phyloP scores from a whole-genome alignment of 805 yeast genomes.

The Candida railenensis region DNA sequence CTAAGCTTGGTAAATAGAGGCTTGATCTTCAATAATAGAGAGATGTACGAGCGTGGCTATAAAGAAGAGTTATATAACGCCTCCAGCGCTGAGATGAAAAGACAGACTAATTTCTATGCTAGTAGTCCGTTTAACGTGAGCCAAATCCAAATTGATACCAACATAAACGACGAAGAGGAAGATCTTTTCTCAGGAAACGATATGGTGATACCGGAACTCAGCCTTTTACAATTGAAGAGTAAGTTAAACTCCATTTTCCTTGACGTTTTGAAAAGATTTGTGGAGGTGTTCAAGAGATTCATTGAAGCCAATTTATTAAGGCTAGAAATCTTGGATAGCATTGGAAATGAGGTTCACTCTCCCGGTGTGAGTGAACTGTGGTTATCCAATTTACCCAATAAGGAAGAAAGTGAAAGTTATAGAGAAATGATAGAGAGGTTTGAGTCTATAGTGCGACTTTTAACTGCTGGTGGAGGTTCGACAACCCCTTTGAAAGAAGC shows the following conservation, averaged over 20 bases:
- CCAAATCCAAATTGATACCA: constrained; percentile 2
- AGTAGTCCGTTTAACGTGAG: constrained; percentile 28
- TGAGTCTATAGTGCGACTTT: constrained; percentile 17
- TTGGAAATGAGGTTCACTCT: constrained; percentile 22
- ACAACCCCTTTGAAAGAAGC: not conserved
- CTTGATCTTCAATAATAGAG: constrained; percentile 27
- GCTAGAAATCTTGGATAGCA: constrained; percentile 26
- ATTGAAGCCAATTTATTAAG: constrained; percentile 24
- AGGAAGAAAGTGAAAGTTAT: constrained; percentile 30
- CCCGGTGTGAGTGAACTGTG: constrained; percentile 14
- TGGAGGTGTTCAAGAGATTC: constrained; percentile 28
- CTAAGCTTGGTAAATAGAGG: constrained; percentile 26
- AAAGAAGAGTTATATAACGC: constrained; percentile 23
- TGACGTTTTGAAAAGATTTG: constrained; percentile 32
- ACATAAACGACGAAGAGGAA: constrained; percentile 16
- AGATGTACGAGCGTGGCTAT: constrained; percentile 28
- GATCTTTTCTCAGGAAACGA: not conserved
- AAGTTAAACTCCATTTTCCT: constrained; percentile 35
- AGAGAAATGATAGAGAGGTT: constrained; percentile 30
- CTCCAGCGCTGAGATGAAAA: constrained; percentile 11
- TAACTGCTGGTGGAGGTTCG: not conserved
- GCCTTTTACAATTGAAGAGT: constrained; percentile 29
- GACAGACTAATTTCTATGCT: constrained; percentile 17
- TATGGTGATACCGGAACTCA: constrained; percentile 21
- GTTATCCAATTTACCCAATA: constrained; percentile 24